Conservation (phyloP, 2,329 filamentous ascomycete species). For the Diaporthe batatas region DNA sequence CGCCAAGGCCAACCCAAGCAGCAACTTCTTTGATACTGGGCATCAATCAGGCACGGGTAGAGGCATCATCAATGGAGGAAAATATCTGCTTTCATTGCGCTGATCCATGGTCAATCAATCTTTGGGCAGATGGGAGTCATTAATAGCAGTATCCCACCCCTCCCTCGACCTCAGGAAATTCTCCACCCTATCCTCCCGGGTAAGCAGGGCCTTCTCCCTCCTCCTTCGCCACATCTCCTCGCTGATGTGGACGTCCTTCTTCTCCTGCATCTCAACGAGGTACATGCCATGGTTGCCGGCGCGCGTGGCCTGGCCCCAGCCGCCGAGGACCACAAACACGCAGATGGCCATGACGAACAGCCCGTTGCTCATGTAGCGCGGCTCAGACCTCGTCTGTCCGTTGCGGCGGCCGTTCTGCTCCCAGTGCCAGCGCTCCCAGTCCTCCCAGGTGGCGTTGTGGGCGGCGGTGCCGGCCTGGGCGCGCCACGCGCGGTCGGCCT, state of each 20-base stretch:
- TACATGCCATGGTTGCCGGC: constrained; percentile 73
- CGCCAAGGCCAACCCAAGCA: too few relatives aligned
- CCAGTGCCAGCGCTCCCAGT: constrained; percentile 88
- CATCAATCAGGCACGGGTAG: not conserved
- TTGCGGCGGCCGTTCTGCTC: constrained; percentile 53
- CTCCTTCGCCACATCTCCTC: constrained; percentile 68
- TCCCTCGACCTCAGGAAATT: constrained; percentile 83
- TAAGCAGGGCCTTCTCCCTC: constrained; percentile 64
- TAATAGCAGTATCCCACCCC: constrained; percentile 48
- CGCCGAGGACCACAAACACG: constrained; percentile 76
- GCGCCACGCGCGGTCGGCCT: constrained; percentile 64
- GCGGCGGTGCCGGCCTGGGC: constrained; percentile 62
- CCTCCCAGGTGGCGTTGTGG: constrained; percentile 95
- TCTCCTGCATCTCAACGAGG: constrained; percentile 75
- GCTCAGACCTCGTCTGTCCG: constrained; percentile 64
- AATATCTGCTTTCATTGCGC: not conserved
- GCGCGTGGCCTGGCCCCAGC: constrained; percentile 78
- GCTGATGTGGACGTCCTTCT: constrained; percentile 76
- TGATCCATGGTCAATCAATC: constrained; percentile 18
- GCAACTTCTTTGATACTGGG: not conserved
- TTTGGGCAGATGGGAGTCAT: constrained; percentile 25
- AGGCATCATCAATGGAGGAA: not conserved
- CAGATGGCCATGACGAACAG: constrained; percentile 82
- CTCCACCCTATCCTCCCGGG: constrained; percentile 77
- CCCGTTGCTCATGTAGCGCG: constrained; percentile 81